Evolutionary conservation across 1,139 yeast species (phyloP).

Genomic region (Cylindricascospora bacillispora): DNA sequence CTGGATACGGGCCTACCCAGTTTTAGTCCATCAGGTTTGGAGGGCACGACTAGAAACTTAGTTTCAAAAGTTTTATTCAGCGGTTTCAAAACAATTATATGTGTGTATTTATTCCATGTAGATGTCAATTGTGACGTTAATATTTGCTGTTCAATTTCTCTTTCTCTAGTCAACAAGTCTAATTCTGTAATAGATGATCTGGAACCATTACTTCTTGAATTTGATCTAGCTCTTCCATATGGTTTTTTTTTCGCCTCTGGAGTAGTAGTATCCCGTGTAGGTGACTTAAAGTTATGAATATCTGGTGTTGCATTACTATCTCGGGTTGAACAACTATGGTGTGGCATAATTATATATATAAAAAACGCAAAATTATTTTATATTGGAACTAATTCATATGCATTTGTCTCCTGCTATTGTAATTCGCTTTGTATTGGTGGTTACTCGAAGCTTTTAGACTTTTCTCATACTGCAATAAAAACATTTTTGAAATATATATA

Average conservation of each 20-base stretch:
- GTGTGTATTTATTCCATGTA: conserved; percentile 19
- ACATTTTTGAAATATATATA: no score
- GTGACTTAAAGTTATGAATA: neutral
- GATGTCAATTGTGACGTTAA: neutral
- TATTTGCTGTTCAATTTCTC: neutral
- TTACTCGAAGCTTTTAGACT: no score
- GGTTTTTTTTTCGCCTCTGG: conserved; percentile 3
- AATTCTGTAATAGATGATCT: conserved; percentile 4
- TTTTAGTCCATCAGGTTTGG: conserved; percentile 67
- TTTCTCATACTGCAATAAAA: no score
- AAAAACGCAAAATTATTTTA: neutral
- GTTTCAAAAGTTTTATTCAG: conserved; percentile 71
- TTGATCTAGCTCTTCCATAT: conserved; percentile 19
- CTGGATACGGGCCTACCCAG: conserved; percentile 61
- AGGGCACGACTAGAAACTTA: conserved; percentile 68
- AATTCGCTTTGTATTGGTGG: neutral
- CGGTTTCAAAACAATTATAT: conserved; percentile 54
- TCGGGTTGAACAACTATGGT: no score
- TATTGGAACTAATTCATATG: neutral
- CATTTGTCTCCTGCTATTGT: neutral
- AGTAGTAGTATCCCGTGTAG: no score
- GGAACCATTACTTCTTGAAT: conserved; percentile 23
- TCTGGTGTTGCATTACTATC: no score
- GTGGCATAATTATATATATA: neutral
- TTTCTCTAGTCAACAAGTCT: conserved; percentile 1